Base-by-base conservation (phyloP, 805 yeast species). In the Yarrowia sp. region DNA sequence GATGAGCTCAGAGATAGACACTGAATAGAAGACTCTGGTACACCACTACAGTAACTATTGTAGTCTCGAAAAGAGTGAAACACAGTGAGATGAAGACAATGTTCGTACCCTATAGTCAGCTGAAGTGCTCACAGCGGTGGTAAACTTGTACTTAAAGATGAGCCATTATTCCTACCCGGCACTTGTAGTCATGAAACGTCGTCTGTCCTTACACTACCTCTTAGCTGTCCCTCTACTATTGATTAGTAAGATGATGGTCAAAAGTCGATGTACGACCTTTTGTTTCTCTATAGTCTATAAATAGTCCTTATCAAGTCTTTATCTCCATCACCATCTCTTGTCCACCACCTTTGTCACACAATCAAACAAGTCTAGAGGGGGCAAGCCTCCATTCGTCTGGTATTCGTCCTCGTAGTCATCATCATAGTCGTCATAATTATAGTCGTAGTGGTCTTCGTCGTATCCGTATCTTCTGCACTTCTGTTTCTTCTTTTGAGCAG, bases 351-450 rank as follows among this genome's bases (percentile, higher is more conserved):
- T 52, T 8, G 58, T 52, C 5, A 59, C 65, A 19, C 52, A 59
- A 8, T 59, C 65, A 59, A 59, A 59, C 42, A 59, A 16, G 19
- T 59, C 52, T 52, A 59, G 35, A 15, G 52, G 50, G 9, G 50
- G 65, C 16, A 59, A n/a, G 14, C 65, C 65, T 22, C 65, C 65
- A 2, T 36, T 59, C 0, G 52, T 43, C n/a, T 45, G 14, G 12
- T 59, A 59, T 12, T 59, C 65, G 3, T 43, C 16, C n/a, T 43
- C 52, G 14, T 45, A 43, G 3, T 26, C 64, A 15, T 58, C 64
- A 5, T 55, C 61, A 12, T 55, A 55, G 11, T 53, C 46, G 22
- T 45, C 41, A 14, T 59, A 52, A 5, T 59, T 43, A 9, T 59
- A 59, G 7, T 59, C 45, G n/a, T 59, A 42, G 16, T 59, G 0